These are phyloP conservation scores for Cladosporium sp. DNA, from an alignment of 2,329 filamentous ascomycete species.

Conservation along the genomic window DNA sequence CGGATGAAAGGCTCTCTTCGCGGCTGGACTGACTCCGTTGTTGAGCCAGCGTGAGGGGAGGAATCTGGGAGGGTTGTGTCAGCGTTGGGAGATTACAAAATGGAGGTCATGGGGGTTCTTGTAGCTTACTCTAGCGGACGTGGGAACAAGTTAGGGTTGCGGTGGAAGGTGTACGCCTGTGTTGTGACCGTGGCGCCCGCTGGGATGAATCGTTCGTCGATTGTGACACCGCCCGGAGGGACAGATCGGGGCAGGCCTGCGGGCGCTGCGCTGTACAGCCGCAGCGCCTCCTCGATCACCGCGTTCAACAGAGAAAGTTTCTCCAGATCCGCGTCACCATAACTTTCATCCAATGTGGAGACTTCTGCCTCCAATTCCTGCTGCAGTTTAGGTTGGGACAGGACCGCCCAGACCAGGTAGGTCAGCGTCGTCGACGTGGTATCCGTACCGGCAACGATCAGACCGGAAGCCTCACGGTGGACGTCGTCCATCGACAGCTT, in stretches of 20 bases:
- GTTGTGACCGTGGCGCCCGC: slow-evolving; percentile 26
- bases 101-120: not conserved
- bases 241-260: slow-evolving; percentile 22
- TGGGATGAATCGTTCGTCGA: slow-evolving; percentile 18
- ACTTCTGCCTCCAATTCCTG: slow-evolving; percentile 31
- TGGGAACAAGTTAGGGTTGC: slow-evolving; percentile 27
- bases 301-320: slow-evolving; percentile 24
- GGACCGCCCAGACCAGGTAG: slow-evolving; percentile 34
- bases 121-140: slow-evolving; percentile 21
- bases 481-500: slow-evolving; percentile 28
- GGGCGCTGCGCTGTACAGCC: slow-evolving; percentile 27
- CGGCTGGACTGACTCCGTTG: slow-evolving; percentile 23
- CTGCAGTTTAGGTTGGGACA: slow-evolving; percentile 26
- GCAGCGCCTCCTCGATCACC: slow-evolving; percentile 25
- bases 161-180: slow-evolving; percentile 27
- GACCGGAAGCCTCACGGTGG: slow-evolving; percentile 38
- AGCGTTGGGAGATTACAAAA: not conserved
- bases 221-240: not conserved
- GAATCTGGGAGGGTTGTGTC: slow-evolving; percentile 24
- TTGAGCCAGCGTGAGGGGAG: slow-evolving; percentile 30
- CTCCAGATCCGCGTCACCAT: slow-evolving; percentile 21
- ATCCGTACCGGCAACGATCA: slow-evolving; percentile 50
- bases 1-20: slow-evolving; percentile 29
- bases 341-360: slow-evolving; percentile 21
- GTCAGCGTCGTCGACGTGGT: slow-evolving; percentile 39